Percentiles rank a stretch among this genome's conserved stretches.
Evolutionary conservation across 106 monocot genomes (phyloP).

Genomic region (Dendrobium officinale): DNA sequence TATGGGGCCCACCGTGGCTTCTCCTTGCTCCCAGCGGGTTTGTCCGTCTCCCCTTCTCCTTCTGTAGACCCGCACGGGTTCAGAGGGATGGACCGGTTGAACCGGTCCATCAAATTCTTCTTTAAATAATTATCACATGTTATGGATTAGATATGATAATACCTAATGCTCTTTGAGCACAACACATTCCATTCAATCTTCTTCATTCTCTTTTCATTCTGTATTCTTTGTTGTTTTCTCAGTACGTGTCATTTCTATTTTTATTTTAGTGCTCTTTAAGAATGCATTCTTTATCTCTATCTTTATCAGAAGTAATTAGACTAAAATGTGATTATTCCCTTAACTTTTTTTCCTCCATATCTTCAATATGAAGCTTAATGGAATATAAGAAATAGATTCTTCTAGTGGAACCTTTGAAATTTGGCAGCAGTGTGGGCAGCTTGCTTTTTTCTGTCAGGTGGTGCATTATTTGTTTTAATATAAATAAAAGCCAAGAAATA

Average conservation of each 20-base stretch:
- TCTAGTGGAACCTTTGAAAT: constrained; percentile 9
- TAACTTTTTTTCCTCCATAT: not conserved
- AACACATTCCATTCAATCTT: not conserved
- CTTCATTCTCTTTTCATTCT: not conserved
- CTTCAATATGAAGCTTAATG: not conserved
- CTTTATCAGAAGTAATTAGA: not conserved
- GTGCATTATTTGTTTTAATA: not conserved
- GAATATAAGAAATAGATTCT: constrained; percentile 8
- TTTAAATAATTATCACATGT: too few relatives aligned
- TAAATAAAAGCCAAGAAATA: not conserved
- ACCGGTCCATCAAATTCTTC: too few relatives aligned
- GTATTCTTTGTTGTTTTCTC: not conserved
- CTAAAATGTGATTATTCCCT: not conserved
- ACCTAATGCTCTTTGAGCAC: not conserved
- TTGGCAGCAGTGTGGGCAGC: not conserved
- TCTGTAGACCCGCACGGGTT: too few relatives aligned
- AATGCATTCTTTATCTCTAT: not conserved
- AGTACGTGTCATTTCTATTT: not conserved
- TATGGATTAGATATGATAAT: not conserved
- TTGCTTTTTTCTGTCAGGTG: not conserved
- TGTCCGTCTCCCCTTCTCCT: too few relatives aligned
- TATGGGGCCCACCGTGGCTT: too few relatives aligned
- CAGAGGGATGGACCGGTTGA: too few relatives aligned
- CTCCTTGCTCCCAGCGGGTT: too few relatives aligned
- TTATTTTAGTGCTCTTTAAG: not conserved